Evolutionary conservation across 352 stramenopile species (phyloP), one percentile per base, ranked within the genome.

Genomic region (Pythium chondricola): DNA sequence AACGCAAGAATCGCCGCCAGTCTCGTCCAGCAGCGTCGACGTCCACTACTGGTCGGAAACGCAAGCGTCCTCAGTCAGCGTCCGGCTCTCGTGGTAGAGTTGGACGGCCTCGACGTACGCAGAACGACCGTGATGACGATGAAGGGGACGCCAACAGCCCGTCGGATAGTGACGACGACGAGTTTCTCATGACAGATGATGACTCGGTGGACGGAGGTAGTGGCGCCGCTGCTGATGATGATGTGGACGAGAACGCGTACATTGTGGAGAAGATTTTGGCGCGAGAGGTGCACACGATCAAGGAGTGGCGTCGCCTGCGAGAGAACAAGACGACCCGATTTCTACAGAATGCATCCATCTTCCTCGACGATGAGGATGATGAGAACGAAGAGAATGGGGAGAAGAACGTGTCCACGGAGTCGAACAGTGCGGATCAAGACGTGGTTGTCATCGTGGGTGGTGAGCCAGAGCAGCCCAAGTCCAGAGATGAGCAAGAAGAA

Each of bases 191-290:
- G 38, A 48, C 22, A 30, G 45, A 49, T 17, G 16, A 25, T 5
- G 42, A 55, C 20, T 18, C 45, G 11, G 33, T 43, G 1, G 40
- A 44, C 24, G 48, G 61, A 8, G 51, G n/a, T n/a, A n/a, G n/a
- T n/a, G n/a, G 48, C 20, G 50, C 54, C 13, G 54, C 43, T 20
- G 39, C 48, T 10, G 47, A 58, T 16, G 43, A 71, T 54, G 51
- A 63, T 29, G 36, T 71, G 48, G 69, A 80, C 21, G 72, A 84
- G n/a, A 83, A 88, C 39, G 63, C 55, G 18, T 93, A 91, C 55
- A 65, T 92, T 31, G 86, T 95, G 45, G 83, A 88, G 60, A 95
- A 95, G 48, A 40, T 95, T 2, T 48, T 95, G 24, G 83, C 73
- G 18, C 66, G 74, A 3, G 83, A 95, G 37, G 69, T 77, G 14